A percentile compares a stretch with the other conserved stretches of the same genome.
phyloP scores from a whole-genome alignment of 2,329 filamentous ascomycete species.

The Geosmithia morbida region DNA sequence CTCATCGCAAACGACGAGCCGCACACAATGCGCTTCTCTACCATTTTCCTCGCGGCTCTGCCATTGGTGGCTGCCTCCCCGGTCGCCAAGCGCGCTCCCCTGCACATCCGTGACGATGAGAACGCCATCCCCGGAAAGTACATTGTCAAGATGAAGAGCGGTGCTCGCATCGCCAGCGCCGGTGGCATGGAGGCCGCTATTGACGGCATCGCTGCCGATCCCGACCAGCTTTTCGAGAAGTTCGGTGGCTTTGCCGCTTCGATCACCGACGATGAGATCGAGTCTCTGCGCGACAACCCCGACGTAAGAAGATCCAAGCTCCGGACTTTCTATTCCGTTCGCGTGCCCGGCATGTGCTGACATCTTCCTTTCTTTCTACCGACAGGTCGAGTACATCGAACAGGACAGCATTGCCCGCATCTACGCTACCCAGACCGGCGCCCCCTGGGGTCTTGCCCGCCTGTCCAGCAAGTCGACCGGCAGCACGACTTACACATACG shows the following conservation, averaged over 20 bases:
- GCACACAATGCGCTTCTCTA: neutral
- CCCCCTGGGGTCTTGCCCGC: conserved; percentile 10
- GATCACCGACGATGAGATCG: conserved; percentile 7
- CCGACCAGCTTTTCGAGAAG: neutral
- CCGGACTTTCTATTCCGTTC: neutral
- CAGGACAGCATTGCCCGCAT: conserved; percentile 12
- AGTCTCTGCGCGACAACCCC: conserved; percentile 7
- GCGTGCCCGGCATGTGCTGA: neutral
- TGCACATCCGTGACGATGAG: neutral
- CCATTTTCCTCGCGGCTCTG: conserved; percentile 15
- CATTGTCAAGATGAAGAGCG: neutral
- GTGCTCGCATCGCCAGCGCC: conserved; percentile 1
- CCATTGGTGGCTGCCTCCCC: conserved; percentile 15
- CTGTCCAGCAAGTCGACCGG: conserved; percentile 7
- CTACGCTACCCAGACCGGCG: conserved; percentile 11
- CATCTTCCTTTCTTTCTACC: neutral
- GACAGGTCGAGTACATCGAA: conserved; percentile 15
- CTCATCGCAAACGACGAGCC: neutral
- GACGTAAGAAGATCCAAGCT: conserved; percentile 3
- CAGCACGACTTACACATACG: conserved; percentile 14
- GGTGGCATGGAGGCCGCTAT: conserved; percentile 1
- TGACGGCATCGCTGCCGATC: conserved; percentile 7
- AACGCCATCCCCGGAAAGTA: neutral
- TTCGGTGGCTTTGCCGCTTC: conserved; percentile 9
- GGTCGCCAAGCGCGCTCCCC: conserved; percentile 7